A percentile compares a stretch with the other conserved stretches of the same genome.
Conservation (phyloP, 1,284 basidiomycete species). For the Fomitopsis pinicola region DNA sequence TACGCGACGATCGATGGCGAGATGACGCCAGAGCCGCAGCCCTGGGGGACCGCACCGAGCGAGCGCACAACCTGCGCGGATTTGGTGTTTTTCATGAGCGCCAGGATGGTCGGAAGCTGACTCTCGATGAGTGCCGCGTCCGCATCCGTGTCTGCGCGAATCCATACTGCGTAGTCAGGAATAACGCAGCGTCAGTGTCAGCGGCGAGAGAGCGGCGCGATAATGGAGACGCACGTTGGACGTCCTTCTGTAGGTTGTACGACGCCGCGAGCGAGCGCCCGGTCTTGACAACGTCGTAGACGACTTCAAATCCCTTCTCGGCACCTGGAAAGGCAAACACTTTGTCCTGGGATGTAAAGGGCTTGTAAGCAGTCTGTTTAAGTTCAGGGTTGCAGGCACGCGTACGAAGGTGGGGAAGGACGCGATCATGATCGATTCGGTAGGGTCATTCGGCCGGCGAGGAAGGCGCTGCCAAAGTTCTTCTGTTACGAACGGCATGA, state of each 20-base stretch:
- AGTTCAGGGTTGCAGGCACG: slow-evolving; percentile 11
- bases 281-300: slow-evolving; percentile 77
- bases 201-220: not conserved
- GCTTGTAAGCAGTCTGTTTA: not conserved
- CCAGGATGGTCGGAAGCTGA: slow-evolving; percentile 73
- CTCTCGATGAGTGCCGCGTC: slow-evolving; percentile 66
- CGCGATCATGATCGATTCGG: slow-evolving; percentile 87
- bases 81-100: slow-evolving; percentile 90
- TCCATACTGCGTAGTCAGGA: slow-evolving; percentile 56
- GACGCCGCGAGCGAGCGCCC: slow-evolving; percentile 85
- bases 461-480: slow-evolving; percentile 98
- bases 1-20: slow-evolving; percentile 74
- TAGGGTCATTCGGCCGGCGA: slow-evolving; percentile 75
- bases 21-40: slow-evolving; percentile 85
- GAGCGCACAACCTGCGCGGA: slow-evolving; percentile 45
- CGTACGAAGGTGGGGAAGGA: slow-evolving; percentile 78
- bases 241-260: slow-evolving; percentile 89
- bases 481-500: slow-evolving; percentile 99
- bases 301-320: slow-evolving; percentile 82
- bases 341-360: slow-evolving; percentile 41
- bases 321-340: slow-evolving; percentile 71
- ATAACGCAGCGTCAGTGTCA: not conserved
- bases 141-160: slow-evolving; percentile 67
- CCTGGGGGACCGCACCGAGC: slow-evolving; percentile 69
- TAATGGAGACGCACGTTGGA: slow-evolving; percentile 58